Base-by-base conservation (phyloP, 768 basidiomycete species). In the Tylopilus balloui region DNA sequence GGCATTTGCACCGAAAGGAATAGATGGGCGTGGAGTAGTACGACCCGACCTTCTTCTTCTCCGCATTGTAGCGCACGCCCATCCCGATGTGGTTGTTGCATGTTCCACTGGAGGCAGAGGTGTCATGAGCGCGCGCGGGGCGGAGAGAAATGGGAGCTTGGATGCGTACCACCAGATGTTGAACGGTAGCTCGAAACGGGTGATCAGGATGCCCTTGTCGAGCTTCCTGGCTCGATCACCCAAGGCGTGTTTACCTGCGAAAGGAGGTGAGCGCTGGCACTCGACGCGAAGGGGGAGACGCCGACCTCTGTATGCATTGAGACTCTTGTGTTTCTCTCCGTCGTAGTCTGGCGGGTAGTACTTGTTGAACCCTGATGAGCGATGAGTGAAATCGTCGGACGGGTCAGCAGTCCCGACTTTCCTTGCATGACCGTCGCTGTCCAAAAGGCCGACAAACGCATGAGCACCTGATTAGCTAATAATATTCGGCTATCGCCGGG, bases 21-120 rank as follows among this genome's bases (percentile, higher is more conserved):
- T 74, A 98, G 47, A 99, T 97, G 10, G 93, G 89, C 0, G 94
- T 97, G 6, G 91, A 90, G 64, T 87, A 92, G 69, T 99, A 99
- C 50, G 80, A 83, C 13, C 96, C 96, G 28, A 97, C 80, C 69
- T 95, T 97, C 74, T 88, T 88, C 80, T 99, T 99, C 69, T 98
- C 94, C 0, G 96, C 96, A 57, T 99, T 99, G 75, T 97, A 99
- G n/a, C 96, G 88, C 2, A 99, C 96, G 20, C 96, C 96, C 81
- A 96, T 96, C 11, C 96, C 96, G 43, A 99, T 91, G 71, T 98
- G 96, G 58, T 88, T 87, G 67, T 94, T 85, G 71, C 95, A 99
- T 71, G 86, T 86, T 28, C 84, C 91, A 61, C 95, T 97, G 69
- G 31, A 31, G 49, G 19, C 15, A 20, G 3, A 4, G 2, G 1